These are phyloP conservation scores for Aspergillus panamensis DNA, from an alignment of 495 filamentous ascomycete genomes.

Conservation along the genomic window DNA sequence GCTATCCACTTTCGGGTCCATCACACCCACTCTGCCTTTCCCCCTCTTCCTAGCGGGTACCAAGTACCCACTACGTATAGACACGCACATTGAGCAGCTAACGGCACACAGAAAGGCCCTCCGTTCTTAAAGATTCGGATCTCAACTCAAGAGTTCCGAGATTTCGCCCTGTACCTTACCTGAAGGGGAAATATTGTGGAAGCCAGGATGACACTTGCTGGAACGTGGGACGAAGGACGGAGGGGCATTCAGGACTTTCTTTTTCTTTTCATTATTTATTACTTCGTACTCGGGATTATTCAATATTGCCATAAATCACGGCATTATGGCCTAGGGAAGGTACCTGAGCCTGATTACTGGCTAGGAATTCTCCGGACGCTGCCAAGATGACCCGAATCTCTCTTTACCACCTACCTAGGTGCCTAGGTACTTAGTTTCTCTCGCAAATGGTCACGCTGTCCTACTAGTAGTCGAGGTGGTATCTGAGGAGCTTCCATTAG, in stretches of 20 bases:
- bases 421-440: too few species aligned
- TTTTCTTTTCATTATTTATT: neutral
- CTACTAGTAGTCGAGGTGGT: too few species aligned
- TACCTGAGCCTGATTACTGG: slow-evolving; percentile 10
- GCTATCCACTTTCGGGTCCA: neutral
- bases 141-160: slow-evolving; percentile 6
- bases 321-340: neutral
- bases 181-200: neutral
- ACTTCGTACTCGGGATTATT: too few species aligned
- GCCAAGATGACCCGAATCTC: slow-evolving; percentile 6
- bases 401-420: too few species aligned
- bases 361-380: slow-evolving; percentile 14
- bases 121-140: slow-evolving; percentile 5
- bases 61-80: neutral
- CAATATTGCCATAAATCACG: neutral
- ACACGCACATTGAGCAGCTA: neutral
- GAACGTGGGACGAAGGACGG: neutral
- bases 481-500: too few species aligned
- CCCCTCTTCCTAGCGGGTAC: neutral
- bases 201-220: neutral
- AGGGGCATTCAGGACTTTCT: neutral
- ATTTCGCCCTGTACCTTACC: slow-evolving; percentile 14
- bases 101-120: neutral
- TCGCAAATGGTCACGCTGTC: too few species aligned
- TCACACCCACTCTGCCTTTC: too few species aligned